A percentile compares a stretch with the other conserved stretches of the same genome.
Evolutionary conservation across 2,329 filamentous ascomycete species (phyloP).

Genomic region (Trichoderma gracile): DNA sequence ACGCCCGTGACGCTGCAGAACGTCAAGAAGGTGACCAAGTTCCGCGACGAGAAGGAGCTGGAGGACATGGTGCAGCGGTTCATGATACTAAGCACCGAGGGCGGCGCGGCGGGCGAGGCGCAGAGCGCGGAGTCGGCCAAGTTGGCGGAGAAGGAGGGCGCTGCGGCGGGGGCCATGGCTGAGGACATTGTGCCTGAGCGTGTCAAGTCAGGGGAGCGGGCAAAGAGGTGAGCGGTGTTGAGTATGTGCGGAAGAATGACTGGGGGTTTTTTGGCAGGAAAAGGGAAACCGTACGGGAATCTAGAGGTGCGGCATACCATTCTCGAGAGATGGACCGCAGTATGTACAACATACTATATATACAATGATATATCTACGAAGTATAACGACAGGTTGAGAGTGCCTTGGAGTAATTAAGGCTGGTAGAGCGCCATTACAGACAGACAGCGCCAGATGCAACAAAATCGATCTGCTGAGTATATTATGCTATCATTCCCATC

Average conservation of each 20-base stretch:
- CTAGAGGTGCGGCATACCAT: neutral
- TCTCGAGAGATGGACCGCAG: constrained; percentile 1
- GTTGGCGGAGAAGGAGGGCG: constrained; percentile 35
- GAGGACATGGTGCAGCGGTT: constrained; percentile 61
- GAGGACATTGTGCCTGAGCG: constrained; percentile 35
- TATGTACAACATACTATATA: constrained; percentile 25
- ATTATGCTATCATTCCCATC: neutral
- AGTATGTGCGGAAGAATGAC: neutral
- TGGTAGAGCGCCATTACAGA: neutral
- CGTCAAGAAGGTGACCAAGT: constrained; percentile 80
- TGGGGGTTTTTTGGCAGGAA: neutral
- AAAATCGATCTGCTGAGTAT: neutral
- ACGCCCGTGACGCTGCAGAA: constrained; percentile 76
- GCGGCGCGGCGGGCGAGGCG: constrained; percentile 16
- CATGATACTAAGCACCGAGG: constrained; percentile 34
- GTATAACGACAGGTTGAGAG: neutral
- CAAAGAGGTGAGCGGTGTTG: constrained; percentile 21
- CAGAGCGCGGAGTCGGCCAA: constrained; percentile 30
- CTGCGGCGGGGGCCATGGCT: constrained; percentile 39
- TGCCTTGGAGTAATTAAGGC: neutral
- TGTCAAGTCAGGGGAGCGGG: constrained; percentile 29
- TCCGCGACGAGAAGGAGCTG: constrained; percentile 67
- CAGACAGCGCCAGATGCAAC: neutral
- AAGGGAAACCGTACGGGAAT: neutral
- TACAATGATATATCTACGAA: constrained; percentile 21